These are phyloP conservation scores for Canavalia ensiformis DNA, from an alignment of 306 rosid species.

Conservation along the genomic window DNA sequence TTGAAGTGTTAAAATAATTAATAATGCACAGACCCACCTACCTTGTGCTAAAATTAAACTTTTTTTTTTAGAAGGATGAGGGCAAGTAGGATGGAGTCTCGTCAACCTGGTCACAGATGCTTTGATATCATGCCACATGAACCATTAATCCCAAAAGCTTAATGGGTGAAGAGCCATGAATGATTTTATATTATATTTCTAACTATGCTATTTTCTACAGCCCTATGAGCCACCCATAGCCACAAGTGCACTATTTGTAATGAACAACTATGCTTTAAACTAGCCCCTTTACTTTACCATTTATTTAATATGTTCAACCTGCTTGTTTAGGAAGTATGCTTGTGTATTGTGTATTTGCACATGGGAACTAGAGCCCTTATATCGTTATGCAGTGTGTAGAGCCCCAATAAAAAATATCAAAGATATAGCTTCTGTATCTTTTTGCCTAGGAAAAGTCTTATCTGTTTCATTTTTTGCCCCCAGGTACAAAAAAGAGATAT, in stretches of 20 bases:
- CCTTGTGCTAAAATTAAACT: no score
- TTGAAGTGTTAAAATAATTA: no score
- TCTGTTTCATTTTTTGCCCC: conserved; percentile 40
- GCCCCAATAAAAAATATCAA: conserved; percentile 6
- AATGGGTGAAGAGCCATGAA: no score
- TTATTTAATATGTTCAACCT: conserved; percentile 15
- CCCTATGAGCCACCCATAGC: not conserved
- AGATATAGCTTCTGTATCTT: conserved; percentile 24
- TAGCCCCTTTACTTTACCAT: not conserved
- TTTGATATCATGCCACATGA: no score
- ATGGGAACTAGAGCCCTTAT: conserved; percentile 20
- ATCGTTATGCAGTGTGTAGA: conserved; percentile 30
- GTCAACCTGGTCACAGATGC: no score
- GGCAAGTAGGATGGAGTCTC: no score
- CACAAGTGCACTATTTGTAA: not conserved
- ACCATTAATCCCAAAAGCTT: no score
- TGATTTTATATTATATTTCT: no score
- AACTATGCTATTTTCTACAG: not conserved
- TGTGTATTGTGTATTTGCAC: conserved; percentile 33
- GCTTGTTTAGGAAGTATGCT: conserved; percentile 22
- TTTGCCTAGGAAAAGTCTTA: conserved; percentile 26
- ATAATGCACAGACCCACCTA: no score
- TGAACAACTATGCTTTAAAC: not conserved
- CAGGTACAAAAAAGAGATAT: conserved; percentile 88
- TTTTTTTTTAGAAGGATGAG: no score